Base-by-base conservation (phyloP, 2,329 filamentous ascomycete genomes). In the Ceratocystis variospora region DNA sequence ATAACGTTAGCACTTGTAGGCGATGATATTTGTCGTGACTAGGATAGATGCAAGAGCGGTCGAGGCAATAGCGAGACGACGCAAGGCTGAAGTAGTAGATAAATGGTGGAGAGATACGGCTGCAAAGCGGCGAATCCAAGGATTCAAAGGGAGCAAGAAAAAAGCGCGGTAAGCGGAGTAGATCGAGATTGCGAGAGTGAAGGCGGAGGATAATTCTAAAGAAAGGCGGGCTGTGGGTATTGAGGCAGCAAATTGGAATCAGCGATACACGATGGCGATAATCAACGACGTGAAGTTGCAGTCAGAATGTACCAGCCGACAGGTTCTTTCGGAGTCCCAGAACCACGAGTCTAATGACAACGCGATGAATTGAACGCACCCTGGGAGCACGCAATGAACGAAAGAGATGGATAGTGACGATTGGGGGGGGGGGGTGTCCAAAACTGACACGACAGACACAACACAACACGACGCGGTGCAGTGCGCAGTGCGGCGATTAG, bases 81-180 rank as follows among this genome's bases (percentile, higher is more conserved):
- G 59, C 59, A 55, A 55, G 59, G 59, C 59, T 66, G 59, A 45
- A 28, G 25, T 22, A 37, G 17, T 1, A 5, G 22, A 28, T 19
- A 50, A 22, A 50, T 22, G 48, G n/a, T 8, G 48, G 22, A 22
- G 48, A 22, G 48, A 22, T 10, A 10, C 22, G 48, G 48, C 48
- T 28, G 48, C 48, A 10, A 53, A 28, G 48, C 25, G 48, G 48
- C 48, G 48, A 53, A 25, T 3, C 8, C 25, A 28, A 37, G 28
- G 28, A 61, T 44, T 48, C 25, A 33, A 53, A 3, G 48, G 45
- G 19, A 44, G 22, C 22, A 31, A 66, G 17, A 41, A 33, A 33
- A 66, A 41, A 25, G 45, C 46, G 64, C 59, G 64, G 50, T 63
- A 37, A 19, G 19, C 31, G 3, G 15, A 31, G 61, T 46, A n/a